Evolutionary conservation across 2,329 filamentous ascomycete species (phyloP).

Genomic region (Fusarium nanum): DNA sequence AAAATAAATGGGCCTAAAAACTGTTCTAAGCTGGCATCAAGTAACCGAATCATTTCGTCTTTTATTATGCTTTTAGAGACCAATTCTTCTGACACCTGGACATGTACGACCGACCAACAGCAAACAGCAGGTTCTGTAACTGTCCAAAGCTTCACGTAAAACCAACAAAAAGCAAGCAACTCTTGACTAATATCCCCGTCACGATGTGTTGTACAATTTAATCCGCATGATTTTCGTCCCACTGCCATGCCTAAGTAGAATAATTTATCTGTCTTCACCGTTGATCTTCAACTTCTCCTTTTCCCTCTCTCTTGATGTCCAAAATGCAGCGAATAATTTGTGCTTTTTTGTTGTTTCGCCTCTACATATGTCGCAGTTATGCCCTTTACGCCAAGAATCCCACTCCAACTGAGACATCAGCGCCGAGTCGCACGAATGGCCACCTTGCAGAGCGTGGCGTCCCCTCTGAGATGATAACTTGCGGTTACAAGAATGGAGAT

Average conservation of each 20-base stretch:
- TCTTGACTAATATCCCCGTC: neutral
- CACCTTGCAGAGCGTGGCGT: constrained; percentile 3
- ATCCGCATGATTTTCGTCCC: neutral
- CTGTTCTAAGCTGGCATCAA: no score
- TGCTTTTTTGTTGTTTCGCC: constrained; percentile 19
- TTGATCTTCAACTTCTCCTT: neutral
- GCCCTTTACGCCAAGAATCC: neutral
- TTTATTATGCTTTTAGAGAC: no score
- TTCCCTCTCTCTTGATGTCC: neutral
- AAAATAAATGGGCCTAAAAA: no score
- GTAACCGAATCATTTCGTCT: no score
- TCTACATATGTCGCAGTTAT: constrained; percentile 1
- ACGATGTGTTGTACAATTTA: neutral
- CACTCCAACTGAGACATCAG: constrained; percentile 24
- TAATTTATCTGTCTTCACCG: neutral
- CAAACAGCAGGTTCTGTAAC: neutral
- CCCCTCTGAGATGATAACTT: constrained; percentile 41
- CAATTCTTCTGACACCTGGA: no score
- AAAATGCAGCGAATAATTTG: constrained; percentile 10
- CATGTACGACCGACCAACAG: neutral
- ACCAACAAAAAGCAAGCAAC: constrained; percentile 11
- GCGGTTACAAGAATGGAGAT: constrained; percentile 49
- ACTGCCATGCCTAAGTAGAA: neutral
- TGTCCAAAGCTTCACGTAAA: neutral
- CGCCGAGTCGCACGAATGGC: neutral